Evolutionary conservation across 2,329 filamentous ascomycete genomes (phyloP).

Genomic region (Fusarium pseudoanthophilum): DNA sequence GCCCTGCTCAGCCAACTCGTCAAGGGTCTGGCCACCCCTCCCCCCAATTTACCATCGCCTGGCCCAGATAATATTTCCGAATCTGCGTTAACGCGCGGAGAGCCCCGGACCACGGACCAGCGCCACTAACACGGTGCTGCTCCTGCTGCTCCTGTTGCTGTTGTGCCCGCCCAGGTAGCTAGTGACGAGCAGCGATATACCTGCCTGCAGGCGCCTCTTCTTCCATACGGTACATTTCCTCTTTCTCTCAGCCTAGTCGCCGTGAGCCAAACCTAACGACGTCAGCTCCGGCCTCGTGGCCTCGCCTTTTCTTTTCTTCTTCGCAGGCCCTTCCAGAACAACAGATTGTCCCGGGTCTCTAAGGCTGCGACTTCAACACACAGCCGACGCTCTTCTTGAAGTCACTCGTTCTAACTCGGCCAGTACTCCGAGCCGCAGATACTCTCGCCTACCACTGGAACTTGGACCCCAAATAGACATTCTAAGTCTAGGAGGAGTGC

Average conservation of each 20-base stretch:
- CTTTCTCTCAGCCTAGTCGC: constrained; percentile 40
- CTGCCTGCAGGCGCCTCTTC: constrained; percentile 45
- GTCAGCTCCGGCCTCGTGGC: constrained; percentile 45
- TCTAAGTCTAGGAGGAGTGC: neutral
- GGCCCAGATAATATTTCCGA: constrained; percentile 62
- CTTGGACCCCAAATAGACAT: constrained; percentile 9
- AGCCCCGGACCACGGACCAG: constrained; percentile 55
- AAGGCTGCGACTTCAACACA: constrained; percentile 23
- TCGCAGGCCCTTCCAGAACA: constrained; percentile 40
- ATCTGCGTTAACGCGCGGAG: constrained; percentile 58
- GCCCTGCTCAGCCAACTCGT: constrained; percentile 51
- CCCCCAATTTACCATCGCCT: constrained; percentile 52
- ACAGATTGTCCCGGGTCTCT: constrained; percentile 9
- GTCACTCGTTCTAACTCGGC: constrained; percentile 31
- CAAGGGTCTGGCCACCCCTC: constrained; percentile 53
- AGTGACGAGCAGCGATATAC: constrained; percentile 50
- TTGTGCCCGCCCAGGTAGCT: constrained; percentile 46
- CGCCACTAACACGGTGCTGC: constrained; percentile 49
- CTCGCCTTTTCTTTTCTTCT: constrained; percentile 38
- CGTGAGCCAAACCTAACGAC: constrained; percentile 42
- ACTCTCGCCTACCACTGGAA: constrained; percentile 5
- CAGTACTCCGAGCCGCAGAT: constrained; percentile 12
- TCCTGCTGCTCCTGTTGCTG: constrained; percentile 43
- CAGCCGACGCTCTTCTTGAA: constrained; percentile 6
- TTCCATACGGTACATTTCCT: constrained; percentile 41